Evolutionary conservation across 768 basidiomycete species (phyloP).

Genomic region (Collybia nuda): DNA sequence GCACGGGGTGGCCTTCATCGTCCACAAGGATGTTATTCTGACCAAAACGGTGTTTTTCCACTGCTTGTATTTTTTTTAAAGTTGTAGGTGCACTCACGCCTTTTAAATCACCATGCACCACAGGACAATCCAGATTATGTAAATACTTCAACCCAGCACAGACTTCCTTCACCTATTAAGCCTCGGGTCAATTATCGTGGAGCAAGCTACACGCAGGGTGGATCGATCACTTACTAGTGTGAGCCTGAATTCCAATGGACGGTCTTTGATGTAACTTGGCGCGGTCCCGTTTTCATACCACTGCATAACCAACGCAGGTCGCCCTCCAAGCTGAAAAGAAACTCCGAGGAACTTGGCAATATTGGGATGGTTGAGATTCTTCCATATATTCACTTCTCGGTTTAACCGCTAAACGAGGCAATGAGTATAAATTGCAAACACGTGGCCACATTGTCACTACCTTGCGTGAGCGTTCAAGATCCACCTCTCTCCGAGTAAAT

Average conservation of each 20-base stretch:
- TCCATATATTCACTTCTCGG: slow-evolving; percentile 39
- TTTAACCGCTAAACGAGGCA: slow-evolving; percentile 32
- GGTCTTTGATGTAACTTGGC: slow-evolving; percentile 15
- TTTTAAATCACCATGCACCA: slow-evolving; percentile 44
- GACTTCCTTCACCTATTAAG: slow-evolving; percentile 32
- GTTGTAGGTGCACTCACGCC: slow-evolving; percentile 25
- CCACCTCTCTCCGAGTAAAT: slow-evolving; percentile 15
- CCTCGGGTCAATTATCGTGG: background rate
- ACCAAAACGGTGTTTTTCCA: background rate
- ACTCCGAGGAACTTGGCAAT: slow-evolving; percentile 41
- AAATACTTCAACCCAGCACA: slow-evolving; percentile 37
- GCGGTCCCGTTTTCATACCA: slow-evolving; percentile 33
- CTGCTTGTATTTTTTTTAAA: background rate
- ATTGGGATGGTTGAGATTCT: slow-evolving; percentile 37
- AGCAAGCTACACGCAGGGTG: background rate
- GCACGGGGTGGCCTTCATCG: slow-evolving; percentile 22
- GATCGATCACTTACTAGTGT: slow-evolving; percentile 18
- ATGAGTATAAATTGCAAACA: background rate
- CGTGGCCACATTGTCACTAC: slow-evolving; percentile 4
- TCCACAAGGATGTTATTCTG: slow-evolving; percentile 40
- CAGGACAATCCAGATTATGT: slow-evolving; percentile 35
- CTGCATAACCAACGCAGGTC: slow-evolving; percentile 38
- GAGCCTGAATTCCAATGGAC: slow-evolving; percentile 6
- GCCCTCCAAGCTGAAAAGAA: slow-evolving; percentile 27
- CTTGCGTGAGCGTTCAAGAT: slow-evolving; percentile 14